A percentile compares a stretch with the other conserved stretches of the same genome.
phyloP scores from a whole-genome alignment of 192 early-diverging fungal species.

The Coemansia guatemalensis region DNA sequence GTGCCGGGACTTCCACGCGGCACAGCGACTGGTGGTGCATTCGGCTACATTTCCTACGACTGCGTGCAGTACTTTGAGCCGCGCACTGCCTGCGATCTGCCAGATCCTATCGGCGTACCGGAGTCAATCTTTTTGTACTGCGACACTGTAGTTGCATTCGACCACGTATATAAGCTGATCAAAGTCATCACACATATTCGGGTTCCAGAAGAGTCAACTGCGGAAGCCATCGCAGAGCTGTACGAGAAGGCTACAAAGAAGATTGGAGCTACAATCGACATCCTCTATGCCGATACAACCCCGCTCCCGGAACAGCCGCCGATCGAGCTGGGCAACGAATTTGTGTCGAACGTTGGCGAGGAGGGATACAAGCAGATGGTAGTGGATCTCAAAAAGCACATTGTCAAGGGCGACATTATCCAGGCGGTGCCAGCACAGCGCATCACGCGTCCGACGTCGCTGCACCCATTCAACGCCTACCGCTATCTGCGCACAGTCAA shows the following conservation, averaged over 20 bases:
- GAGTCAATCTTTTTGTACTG: constrained; percentile 94
- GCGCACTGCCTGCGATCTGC: constrained; percentile 71
- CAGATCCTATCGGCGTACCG: constrained; percentile 86
- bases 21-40: constrained; percentile 76
- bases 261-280: constrained; percentile 66
- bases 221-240: constrained; percentile 54
- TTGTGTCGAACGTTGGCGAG: constrained; percentile 88
- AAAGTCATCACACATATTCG: constrained; percentile 91
- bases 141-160: constrained; percentile 95
- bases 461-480: constrained; percentile 99
- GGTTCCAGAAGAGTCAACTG: constrained; percentile 58
- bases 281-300: constrained; percentile 69
- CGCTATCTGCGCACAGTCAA: constrained; percentile 91
- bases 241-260: constrained; percentile 71
- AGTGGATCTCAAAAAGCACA: constrained; percentile 80
- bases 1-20: constrained; percentile 76
- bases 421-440: constrained; percentile 97
- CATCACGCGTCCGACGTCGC: constrained; percentile 75
- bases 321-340: constrained; percentile 64
- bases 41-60: constrained; percentile 97
- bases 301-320: constrained; percentile 81
- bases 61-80: constrained; percentile 99
- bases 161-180: constrained; percentile 88
- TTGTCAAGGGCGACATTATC: constrained; percentile 95
- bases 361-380: constrained; percentile 92